Base-by-base conservation (phyloP, 306 rosid species). In the Inga oerstediana region DNA sequence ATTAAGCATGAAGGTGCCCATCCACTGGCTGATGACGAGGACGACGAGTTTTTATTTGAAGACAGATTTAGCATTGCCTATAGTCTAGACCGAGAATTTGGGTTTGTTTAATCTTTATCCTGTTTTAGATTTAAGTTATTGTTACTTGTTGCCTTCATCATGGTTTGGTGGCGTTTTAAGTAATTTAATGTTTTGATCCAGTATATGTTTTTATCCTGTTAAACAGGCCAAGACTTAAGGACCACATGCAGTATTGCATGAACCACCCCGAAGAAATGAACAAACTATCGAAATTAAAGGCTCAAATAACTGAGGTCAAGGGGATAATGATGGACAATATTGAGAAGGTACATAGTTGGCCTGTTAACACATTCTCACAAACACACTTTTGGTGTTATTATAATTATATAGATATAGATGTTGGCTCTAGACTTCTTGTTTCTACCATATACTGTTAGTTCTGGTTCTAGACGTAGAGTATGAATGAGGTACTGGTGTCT, bases 281-380 rank as follows among this genome's bases (percentile, higher is more conserved):
- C 83, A 94, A 96, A 89, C 97, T 96, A 44, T 90, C 97, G 71
- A 96, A 92, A 78, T 88, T 96, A 91, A 96, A 96, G 92, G 97
- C 99, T 84, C 99, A 96, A 82, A 94, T 96, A 79, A 88, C 97
- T 46, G 99, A 96, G 89, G 97, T 96, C 88, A 96, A 96, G 86
- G 97, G 98, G 37, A 82, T 94, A 67, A 94, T 96, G 99, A 94
- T 94, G 92, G 98, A 96, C 84, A 96, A 94, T 59, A 94, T 96
- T n/a, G 99, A 94, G 90, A 94, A 92, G 99, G 99, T 96, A 79
- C 16, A 70, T 35, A 65, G 72, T 67, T 27, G 66, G 49, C 75
- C 64, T 70, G 69, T 46, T 75, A 37, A 39, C 35, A 71, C 35
- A 71, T 15, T 2, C 59, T 2, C 37, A 45, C 4, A 44, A 12